Evolutionary conservation across 2,329 filamentous ascomycete genomes (phyloP), one percentile per base, ranked within the genome.

Genomic region (Aspergillus puulaauensis): DNA sequence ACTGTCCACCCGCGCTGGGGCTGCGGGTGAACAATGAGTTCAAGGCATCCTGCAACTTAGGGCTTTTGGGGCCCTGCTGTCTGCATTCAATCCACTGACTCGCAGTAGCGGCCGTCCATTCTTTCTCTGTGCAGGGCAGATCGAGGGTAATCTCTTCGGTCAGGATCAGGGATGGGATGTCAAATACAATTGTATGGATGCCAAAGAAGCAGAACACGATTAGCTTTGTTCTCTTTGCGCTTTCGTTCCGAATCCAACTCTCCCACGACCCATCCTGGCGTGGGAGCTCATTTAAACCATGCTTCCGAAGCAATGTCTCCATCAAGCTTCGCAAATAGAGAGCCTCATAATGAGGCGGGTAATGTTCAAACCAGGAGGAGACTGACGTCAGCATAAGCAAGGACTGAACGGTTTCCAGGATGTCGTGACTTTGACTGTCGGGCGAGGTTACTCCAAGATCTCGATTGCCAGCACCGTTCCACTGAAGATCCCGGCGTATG

Each of bases 161-260:
- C 7, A 73, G 58, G 7, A 73, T 66, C 49, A 71, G 59, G 0
- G 70, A 68, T 1, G 70, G 67, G 2, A 73, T 54, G 37, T 73
- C 70, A 14, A 73, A 73, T 2, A 73, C 69, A n/a, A 73, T 72
- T 4, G 70, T 73, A 31, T 70, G 70, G 14, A 73, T 70, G n/a
- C 70, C 71, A 27, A 72, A 67, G 55, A 68, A 78, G 62, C 60
- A 75, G 41, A 70, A 69, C 0, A 70, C 66, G n/a, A 73, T 71
- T 6, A 73, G 52, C 23, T 67, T 72, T 9, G 69, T 71, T 8
- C 70, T 63, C 48, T 73, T 73, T 4, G 69, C 64, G 23, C 61
- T 61, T 55, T 73, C 70, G 7, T 59, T 64, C 6, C 64, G 67
- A 14, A 72, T 66, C 70, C 70, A 73, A 52, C 69, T 69, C n/a